A percentile compares a stretch with the other conserved stretches of the same genome.
Evolutionary conservation across 2,329 filamentous ascomycete species (phyloP).

Genomic region (Fusarium brevicatenulatum): DNA sequence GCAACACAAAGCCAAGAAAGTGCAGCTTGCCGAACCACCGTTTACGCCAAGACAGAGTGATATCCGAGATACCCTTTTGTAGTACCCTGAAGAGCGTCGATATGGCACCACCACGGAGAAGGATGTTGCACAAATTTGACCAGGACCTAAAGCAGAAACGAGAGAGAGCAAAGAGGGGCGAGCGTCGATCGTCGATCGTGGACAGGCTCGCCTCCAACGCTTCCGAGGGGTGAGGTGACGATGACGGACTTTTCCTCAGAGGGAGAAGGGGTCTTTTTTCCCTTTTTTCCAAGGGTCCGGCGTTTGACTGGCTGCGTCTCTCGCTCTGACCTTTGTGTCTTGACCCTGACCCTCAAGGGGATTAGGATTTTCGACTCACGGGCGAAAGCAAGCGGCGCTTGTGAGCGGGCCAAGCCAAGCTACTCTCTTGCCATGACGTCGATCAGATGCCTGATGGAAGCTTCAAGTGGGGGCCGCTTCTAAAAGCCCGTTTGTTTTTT

Average conservation of each 20-base stretch:
- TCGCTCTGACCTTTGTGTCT: constrained; percentile 11
- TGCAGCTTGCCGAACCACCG: neutral
- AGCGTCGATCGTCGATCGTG: constrained; percentile 25
- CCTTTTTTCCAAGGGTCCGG: constrained; percentile 23
- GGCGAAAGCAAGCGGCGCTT: constrained; percentile 18
- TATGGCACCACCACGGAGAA: constrained; percentile 27
- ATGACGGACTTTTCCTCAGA: constrained; percentile 18
- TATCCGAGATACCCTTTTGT: constrained; percentile 11
- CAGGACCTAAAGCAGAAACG: neutral
- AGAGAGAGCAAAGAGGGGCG: constrained; percentile 24
- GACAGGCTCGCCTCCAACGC: constrained; percentile 5
- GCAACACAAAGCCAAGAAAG: neutral
- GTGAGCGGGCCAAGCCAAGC: constrained; percentile 23
- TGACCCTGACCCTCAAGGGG: constrained; percentile 14
- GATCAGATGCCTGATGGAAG: constrained; percentile 32
- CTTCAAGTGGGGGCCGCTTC: constrained; percentile 28
- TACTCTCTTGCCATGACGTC: constrained; percentile 38
- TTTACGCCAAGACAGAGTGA: constrained; percentile 20
- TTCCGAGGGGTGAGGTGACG: constrained; percentile 9
- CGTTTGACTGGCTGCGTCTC: constrained; percentile 17
- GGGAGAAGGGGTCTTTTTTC: constrained; percentile 6
- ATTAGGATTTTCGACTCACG: constrained; percentile 15
- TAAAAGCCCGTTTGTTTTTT: constrained; percentile 20
- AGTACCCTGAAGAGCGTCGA: constrained; percentile 12
- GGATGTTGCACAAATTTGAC: constrained; percentile 12